These are phyloP conservation scores for Pseudonitzschia multistriata DNA, from an alignment of 108 stramenopile genomes.

Conservation along the genomic window DNA sequence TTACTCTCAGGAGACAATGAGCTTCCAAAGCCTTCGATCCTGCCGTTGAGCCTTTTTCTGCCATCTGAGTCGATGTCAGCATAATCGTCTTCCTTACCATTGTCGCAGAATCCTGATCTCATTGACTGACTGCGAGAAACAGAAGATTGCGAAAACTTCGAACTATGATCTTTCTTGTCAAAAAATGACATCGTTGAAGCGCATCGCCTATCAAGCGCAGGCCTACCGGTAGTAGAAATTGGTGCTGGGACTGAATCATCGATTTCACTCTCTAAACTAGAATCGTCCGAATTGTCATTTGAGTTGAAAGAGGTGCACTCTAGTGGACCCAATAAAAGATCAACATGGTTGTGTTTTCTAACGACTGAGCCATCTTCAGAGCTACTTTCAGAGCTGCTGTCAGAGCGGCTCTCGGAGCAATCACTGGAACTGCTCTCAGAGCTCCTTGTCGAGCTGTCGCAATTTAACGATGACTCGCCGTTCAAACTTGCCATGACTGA, in stretches of 20 bases:
- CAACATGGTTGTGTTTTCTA: no score
- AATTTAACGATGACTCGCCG: neutral
- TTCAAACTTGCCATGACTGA: neutral
- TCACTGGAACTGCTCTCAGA: neutral
- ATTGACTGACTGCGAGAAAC: neutral
- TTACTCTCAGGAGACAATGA: neutral
- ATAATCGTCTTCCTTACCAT: neutral
- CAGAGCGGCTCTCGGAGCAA: neutral
- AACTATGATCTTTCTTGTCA: neutral
- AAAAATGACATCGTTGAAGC: conserved; percentile 1
- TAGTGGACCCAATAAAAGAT: no score
- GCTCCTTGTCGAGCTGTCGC: no score
- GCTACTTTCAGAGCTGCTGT: neutral
- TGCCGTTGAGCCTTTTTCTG: neutral
- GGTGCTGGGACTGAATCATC: neutral
- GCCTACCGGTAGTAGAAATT: neutral
- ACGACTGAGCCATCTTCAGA: no score
- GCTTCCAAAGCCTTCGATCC: conserved; percentile 44
- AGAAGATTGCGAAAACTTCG: neutral
- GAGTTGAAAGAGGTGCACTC: neutral
- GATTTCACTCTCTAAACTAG: neutral
- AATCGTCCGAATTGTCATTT: neutral
- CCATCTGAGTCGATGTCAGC: neutral
- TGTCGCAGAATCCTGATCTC: neutral
- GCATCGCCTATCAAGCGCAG: neutral